phyloP scores from a whole-genome alignment of 106 monocot species.

The Triglochin maritima region DNA sequence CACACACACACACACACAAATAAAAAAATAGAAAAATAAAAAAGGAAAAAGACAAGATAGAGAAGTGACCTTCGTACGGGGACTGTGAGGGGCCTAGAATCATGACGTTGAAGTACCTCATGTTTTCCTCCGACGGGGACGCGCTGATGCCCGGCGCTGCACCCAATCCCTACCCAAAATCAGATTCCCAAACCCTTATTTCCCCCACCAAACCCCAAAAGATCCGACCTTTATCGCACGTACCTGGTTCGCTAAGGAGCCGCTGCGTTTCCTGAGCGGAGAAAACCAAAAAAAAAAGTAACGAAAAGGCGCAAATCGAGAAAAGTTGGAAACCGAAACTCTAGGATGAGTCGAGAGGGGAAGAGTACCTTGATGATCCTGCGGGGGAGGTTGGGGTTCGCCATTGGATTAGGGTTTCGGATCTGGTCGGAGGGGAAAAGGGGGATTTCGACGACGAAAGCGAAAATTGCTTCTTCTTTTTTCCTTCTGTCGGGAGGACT shows the following conservation, averaged over 20 bases:
- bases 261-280: slow-evolving; percentile 34
- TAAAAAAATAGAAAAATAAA: background rate
- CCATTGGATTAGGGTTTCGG: slow-evolving; percentile 11
- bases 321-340: background rate
- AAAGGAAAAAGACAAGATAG: background rate
- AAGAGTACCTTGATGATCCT: slow-evolving; percentile 32
- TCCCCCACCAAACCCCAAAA: background rate
- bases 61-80: slow-evolving; percentile 68
- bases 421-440: background rate
- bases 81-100: slow-evolving; percentile 91
- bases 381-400: slow-evolving; percentile 40
- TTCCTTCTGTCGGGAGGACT: too few relatives aligned
- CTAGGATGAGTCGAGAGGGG: background rate
- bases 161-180: background rate
- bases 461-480: too few relatives aligned
- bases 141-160: slow-evolving; percentile 44
- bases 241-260: slow-evolving; percentile 43
- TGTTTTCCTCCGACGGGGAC: slow-evolving; percentile 75
- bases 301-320: background rate
- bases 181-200: background rate
- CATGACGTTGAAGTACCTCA: slow-evolving; percentile 99
- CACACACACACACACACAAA: too few relatives aligned
- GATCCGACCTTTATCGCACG: background rate
- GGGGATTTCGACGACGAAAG: background rate
- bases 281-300: background rate